phyloP scores from a whole-genome alignment of 495 filamentous ascomycete species.

The Podospora fimiseda region DNA sequence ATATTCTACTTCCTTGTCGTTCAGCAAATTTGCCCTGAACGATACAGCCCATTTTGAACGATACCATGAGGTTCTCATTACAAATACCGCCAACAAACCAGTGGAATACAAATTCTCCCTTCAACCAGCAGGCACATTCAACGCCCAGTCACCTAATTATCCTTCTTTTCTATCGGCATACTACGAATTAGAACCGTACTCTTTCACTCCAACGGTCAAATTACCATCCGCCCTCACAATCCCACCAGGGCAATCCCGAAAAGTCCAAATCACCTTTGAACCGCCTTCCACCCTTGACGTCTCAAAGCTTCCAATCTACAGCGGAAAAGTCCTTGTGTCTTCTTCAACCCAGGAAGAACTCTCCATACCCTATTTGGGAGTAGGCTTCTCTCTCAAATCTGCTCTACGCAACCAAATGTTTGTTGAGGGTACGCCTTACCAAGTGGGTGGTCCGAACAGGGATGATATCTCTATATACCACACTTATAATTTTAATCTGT shows the following conservation, averaged over 20 bases:
- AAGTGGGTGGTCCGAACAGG: conserved; percentile 12
- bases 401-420: conserved; percentile 8
- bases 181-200: background rate
- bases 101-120: background rate
- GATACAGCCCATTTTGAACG: conserved; percentile 36
- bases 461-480: conserved; percentile 15
- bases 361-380: conserved; percentile 26
- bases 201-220: background rate
- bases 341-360: conserved; percentile 28
- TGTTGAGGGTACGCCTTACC: conserved; percentile 7
- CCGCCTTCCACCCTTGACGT: conserved; percentile 17
- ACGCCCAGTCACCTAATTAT: background rate
- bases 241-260: conserved; percentile 21
- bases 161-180: background rate
- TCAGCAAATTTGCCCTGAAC: conserved; percentile 37
- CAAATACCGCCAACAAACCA: conserved; percentile 29
- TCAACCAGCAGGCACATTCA: background rate
- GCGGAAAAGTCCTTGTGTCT: conserved; percentile 30
- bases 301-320: conserved; percentile 26
- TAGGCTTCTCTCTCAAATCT: conserved; percentile 13
- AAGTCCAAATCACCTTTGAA: conserved; percentile 24
- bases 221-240: conserved; percentile 9
- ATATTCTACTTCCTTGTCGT: conserved; percentile 31
- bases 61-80: conserved; percentile 32
- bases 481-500: conserved; percentile 25